Evolutionary conservation across 257 asterid species (phyloP).

Genomic region (Vinca minor): DNA sequence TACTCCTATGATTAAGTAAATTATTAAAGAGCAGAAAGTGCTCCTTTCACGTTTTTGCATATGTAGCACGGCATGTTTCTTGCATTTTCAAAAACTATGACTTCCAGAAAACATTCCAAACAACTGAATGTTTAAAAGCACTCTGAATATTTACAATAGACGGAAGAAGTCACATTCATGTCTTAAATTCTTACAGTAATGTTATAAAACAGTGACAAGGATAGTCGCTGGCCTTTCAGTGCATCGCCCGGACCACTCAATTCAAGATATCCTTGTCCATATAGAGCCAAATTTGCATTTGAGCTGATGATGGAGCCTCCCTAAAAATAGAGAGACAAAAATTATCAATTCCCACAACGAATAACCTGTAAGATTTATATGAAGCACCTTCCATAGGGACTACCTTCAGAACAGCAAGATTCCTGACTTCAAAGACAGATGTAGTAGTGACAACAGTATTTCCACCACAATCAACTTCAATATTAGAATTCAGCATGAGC

Average conservation of each 20-base stretch:
- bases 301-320: conserved; percentile 79
- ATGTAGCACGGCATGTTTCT: too few relatives aligned
- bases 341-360: conserved; percentile 10
- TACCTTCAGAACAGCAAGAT: conserved; percentile 94
- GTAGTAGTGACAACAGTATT: conserved; percentile 63
- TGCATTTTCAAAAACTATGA: too few relatives aligned
- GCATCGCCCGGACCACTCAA: conserved; percentile 89
- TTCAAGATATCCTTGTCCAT: conserved; percentile 79
- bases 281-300: conserved; percentile 78
- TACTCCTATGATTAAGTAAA: not conserved
- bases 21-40: not conserved
- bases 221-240: conserved; percentile 82
- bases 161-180: conserved; percentile 9
- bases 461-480: conserved; percentile 82
- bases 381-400: conserved; percentile 11
- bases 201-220: conserved; percentile 79
- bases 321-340: conserved; percentile 33
- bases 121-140: not conserved
- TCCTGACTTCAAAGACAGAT: conserved; percentile 91
- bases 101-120: conserved; percentile 5
- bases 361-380: conserved; percentile 6
- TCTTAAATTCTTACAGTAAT: conserved; percentile 60
- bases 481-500: conserved; percentile 87
- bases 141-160: not conserved
- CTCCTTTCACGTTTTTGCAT: too few relatives aligned